Conservation (phyloP, 352 stramenopile genomes). For the Pythium rhizo-oryzae region DNA sequence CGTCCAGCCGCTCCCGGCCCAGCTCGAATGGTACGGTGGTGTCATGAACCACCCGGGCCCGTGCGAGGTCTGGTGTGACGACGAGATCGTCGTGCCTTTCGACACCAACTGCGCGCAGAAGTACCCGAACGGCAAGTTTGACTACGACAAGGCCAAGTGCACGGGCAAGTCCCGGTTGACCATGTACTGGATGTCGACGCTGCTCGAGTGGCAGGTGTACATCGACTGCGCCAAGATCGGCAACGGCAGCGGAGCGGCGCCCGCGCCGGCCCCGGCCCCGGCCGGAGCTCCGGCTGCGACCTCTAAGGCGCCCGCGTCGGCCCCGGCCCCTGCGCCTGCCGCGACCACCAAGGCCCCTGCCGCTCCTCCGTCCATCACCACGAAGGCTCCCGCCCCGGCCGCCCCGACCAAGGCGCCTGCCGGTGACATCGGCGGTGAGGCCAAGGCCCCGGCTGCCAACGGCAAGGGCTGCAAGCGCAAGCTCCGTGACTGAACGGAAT, state of each 20-base stretch:
- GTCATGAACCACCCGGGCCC: conserved; percentile 38
- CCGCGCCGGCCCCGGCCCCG: too few species aligned
- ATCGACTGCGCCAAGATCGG: conserved; percentile 21
- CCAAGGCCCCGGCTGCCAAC: neutral
- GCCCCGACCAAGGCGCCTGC: too few species aligned
- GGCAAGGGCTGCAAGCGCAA: conserved; percentile 15
- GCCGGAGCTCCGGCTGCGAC: too few species aligned
- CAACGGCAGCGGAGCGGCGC: neutral
- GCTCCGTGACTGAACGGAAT: conserved; percentile 1
- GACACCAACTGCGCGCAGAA: conserved; percentile 39
- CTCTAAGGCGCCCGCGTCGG: too few species aligned
- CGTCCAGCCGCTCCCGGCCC: conserved; percentile 30
- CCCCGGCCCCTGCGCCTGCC: too few species aligned
- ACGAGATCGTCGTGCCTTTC: conserved; percentile 32
- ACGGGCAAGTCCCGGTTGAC: conserved; percentile 37
- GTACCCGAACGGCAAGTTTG: conserved; percentile 38
- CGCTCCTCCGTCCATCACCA: too few species aligned
- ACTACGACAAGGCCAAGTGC: conserved; percentile 42
- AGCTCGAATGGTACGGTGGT: conserved; percentile 45
- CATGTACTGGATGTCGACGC: conserved; percentile 58
- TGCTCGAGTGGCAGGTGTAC: conserved; percentile 59
- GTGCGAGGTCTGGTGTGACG: conserved; percentile 50
- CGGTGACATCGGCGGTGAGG: conserved; percentile 3
- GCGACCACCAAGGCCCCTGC: too few species aligned
- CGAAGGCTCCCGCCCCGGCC: too few species aligned